phyloP scores from a whole-genome alignment of 2,329 filamentous ascomycete species.

The Trichoderma breve region DNA sequence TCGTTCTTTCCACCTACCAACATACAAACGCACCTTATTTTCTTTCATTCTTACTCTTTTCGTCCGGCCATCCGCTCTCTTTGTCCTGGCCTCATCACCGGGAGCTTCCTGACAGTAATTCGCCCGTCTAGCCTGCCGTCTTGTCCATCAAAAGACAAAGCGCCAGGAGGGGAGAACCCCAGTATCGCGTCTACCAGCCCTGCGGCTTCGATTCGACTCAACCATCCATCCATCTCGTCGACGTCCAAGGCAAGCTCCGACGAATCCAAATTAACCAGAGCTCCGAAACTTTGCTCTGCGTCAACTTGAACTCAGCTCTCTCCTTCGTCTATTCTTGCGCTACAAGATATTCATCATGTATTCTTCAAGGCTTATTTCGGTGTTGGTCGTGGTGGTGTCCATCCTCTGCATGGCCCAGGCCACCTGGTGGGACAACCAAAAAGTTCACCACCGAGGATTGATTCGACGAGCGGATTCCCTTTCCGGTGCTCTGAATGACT shows the following conservation, averaged over 20 bases:
- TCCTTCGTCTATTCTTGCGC: not conserved
- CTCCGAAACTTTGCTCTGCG: not conserved
- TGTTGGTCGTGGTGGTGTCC: conserved; percentile 51
- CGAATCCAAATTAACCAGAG: conserved; percentile 5
- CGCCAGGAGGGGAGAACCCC: not conserved
- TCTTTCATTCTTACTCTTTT: conserved; percentile 1
- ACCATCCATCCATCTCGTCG: not conserved
- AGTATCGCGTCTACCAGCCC: not conserved
- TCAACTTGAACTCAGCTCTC: not conserved
- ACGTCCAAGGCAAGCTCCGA: not conserved
- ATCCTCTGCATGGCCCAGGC: conserved; percentile 47
- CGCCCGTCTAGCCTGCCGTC: not conserved
- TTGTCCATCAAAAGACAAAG: not conserved
- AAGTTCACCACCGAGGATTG: conserved; percentile 20
- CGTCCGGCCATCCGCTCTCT: conserved; percentile 13
- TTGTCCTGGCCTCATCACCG: not conserved
- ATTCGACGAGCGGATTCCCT: not conserved
- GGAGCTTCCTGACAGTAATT: not conserved
- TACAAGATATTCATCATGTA: conserved; percentile 43
- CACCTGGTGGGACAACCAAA: conserved; percentile 31
- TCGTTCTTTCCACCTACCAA: conserved; percentile 1
- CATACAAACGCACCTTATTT: not conserved
- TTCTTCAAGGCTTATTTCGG: conserved; percentile 43
- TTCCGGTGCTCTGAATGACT: not conserved
- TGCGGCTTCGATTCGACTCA: conserved; percentile 12